A percentile compares a stretch with the other conserved stretches of the same genome.
Evolutionary conservation across 305 asterid species (phyloP).

Genomic region (Solanum hybrid): DNA sequence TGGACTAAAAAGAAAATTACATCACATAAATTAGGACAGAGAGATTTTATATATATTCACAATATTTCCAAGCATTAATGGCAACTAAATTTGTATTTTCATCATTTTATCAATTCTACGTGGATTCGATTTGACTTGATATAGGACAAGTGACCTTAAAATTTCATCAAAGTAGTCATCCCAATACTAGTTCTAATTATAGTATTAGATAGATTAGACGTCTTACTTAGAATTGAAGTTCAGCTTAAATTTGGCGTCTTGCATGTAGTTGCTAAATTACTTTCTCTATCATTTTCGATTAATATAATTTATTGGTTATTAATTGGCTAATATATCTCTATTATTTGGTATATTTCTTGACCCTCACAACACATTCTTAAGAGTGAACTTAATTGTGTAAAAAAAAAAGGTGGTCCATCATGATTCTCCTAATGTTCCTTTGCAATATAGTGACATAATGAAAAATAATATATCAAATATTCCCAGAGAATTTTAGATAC

Average conservation of each 20-base stretch:
- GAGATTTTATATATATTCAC: not conserved
- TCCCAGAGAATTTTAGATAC: not conserved
- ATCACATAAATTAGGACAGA: not conserved
- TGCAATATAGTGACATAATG: not conserved
- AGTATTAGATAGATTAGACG: not conserved
- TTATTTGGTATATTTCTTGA: not conserved
- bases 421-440: not conserved
- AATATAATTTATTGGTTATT: not conserved
- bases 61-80: not conserved
- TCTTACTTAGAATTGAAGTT: not conserved
- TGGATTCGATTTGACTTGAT: not conserved
- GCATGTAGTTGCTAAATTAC: not conserved
- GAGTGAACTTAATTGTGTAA: not conserved
- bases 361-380: not conserved
- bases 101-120: not conserved
- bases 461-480: not conserved
- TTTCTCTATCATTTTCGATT: not conserved
- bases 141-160: not conserved
- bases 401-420: not conserved
- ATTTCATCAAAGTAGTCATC: not conserved
- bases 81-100: not conserved
- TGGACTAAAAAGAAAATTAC: not conserved
- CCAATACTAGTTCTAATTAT: not conserved
- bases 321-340: not conserved
- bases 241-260: not conserved